Percentiles rank a stretch among this genome's conserved stretches.
These are phyloP conservation scores for Diversispora eburnea DNA, from an alignment of 192 early-diverging fungal species.

Conservation along the genomic window DNA sequence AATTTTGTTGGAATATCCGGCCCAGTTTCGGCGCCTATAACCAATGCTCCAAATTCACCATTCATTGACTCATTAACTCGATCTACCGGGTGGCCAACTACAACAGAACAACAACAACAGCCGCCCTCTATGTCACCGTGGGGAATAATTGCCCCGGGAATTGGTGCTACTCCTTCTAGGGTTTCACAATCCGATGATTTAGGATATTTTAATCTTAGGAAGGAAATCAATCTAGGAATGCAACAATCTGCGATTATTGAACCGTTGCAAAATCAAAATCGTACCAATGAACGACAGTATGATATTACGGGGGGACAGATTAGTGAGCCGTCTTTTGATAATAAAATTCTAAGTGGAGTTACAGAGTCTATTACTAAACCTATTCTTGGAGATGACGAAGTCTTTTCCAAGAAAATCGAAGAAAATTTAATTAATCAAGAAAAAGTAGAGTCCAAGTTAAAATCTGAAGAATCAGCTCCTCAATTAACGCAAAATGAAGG, in stretches of 20 bases:
- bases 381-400: constrained; percentile 1
- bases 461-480: not conserved
- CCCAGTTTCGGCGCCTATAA: constrained; percentile 32
- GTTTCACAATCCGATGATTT: constrained; percentile 37
- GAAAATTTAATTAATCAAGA: not conserved
- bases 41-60: constrained; percentile 28
- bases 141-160: constrained; percentile 29
- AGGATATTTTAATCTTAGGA: constrained; percentile 29
- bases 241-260: constrained; percentile 36
- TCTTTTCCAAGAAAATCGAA: not conserved
- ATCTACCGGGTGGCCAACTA: constrained; percentile 1
- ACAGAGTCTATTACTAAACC: constrained; percentile 21
- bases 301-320: constrained; percentile 33
- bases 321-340: constrained; percentile 41
- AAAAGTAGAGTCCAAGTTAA: constrained; percentile 3
- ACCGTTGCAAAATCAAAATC: constrained; percentile 35
- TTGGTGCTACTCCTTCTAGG: constrained; percentile 33
- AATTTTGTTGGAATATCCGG: constrained; percentile 25
- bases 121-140: constrained; percentile 31
- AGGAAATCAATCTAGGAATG: constrained; percentile 14
- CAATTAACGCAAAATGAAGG: constrained; percentile 11
- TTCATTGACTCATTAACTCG: constrained; percentile 29
- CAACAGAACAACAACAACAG: constrained; percentile 9
- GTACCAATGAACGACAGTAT: constrained; percentile 36
- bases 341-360: constrained; percentile 35